Conservation (phyloP, 163 green algal species). For the Picocystis sp. region DNA sequence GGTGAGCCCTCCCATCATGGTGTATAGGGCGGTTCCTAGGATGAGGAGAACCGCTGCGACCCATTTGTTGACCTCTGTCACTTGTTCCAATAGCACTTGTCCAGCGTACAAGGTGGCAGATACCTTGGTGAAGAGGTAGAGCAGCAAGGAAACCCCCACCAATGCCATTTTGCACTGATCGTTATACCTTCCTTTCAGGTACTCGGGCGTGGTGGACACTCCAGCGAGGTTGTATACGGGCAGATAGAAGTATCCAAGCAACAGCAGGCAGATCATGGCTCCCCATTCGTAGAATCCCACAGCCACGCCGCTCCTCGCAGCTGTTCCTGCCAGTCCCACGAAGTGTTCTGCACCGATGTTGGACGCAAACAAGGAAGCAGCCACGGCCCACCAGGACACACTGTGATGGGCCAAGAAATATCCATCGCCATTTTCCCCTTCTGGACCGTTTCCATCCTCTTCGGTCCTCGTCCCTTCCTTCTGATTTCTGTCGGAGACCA, state of each 20-base stretch:
- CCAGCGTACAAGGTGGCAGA: conserved; percentile 15
- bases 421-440: not conserved
- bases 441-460: not conserved
- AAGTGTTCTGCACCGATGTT: conserved; percentile 23
- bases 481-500: no score
- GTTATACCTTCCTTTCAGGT: conserved; percentile 14
- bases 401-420: conserved; percentile 16
- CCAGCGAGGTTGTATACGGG: conserved; percentile 13
- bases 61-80: conserved; percentile 16
- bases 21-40: conserved; percentile 19
- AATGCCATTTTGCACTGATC: conserved; percentile 8
- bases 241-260: conserved; percentile 17
- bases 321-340: conserved; percentile 17
- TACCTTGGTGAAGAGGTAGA: conserved; percentile 21
- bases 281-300: conserved; percentile 21
- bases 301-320: conserved; percentile 15
- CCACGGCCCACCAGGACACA: conserved; percentile 18
- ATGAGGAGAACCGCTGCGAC: conserved; percentile 15
- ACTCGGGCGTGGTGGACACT: conserved; percentile 16
- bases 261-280: conserved; percentile 14
- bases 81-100: conserved; percentile 10
- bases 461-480: not conserved
- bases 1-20: conserved; percentile 13
- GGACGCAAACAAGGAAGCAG: conserved; percentile 17
- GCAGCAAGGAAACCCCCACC: conserved; percentile 10